Evolutionary conservation across 2,329 filamentous ascomycete genomes (phyloP).

Genomic region (Emydomyces testavorans): DNA sequence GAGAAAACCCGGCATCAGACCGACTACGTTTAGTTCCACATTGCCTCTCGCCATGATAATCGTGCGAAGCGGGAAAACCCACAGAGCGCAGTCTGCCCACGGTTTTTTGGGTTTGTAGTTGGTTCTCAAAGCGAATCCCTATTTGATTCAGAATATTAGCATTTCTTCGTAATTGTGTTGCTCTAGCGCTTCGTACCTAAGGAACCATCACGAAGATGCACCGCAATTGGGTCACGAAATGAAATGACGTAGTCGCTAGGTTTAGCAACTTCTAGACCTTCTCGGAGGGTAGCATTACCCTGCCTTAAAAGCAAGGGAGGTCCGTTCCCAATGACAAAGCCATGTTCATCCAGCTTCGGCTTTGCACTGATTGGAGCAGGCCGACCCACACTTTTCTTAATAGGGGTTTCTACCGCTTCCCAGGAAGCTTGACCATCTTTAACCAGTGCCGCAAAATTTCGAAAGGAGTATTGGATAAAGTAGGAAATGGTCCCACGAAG

Average conservation of each 20-base stretch:
- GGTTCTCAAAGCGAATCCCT: background rate
- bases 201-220: constrained; percentile 23
- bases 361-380: constrained; percentile 24
- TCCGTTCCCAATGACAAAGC: constrained; percentile 32
- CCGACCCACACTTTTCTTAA: constrained; percentile 22
- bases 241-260: constrained; percentile 28
- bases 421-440: constrained; percentile 40
- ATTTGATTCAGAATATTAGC: constrained; percentile 13
- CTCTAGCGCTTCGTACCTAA: constrained; percentile 21
- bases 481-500: constrained; percentile 38
- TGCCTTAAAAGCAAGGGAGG: constrained; percentile 30
- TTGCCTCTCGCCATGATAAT: background rate
- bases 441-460: constrained; percentile 44
- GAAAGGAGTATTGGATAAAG: constrained; percentile 45
- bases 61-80: background rate
- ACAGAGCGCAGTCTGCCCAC: background rate
- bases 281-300: constrained; percentile 35
- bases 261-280: constrained; percentile 27
- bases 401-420: constrained; percentile 40
- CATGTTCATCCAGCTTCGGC: constrained; percentile 37
- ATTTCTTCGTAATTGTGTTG: background rate
- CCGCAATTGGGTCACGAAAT: constrained; percentile 26
- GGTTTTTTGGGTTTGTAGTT: background rate
- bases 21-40: background rate
- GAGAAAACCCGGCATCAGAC: constrained; percentile 2